Evolutionary conservation across 1,284 basidiomycete genomes (phyloP).

Genomic region (Moesziomyces parantarcticus): DNA sequence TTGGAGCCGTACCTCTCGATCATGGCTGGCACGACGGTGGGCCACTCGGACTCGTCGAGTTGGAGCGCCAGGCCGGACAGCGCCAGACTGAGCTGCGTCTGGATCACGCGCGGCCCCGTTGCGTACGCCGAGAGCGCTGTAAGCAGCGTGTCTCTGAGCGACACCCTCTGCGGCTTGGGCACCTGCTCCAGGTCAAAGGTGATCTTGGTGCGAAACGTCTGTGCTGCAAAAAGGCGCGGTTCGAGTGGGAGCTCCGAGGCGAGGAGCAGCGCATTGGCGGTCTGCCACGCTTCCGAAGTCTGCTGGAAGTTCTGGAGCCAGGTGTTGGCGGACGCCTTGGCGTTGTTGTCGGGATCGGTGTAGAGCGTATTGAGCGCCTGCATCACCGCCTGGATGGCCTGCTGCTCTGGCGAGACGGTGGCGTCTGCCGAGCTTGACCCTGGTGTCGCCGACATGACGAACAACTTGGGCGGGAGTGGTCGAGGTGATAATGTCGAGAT

Average conservation of each 20-base stretch:
- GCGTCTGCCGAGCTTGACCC: conserved; percentile 23
- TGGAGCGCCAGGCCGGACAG: conserved; percentile 91
- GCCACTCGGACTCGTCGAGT: conserved; percentile 80
- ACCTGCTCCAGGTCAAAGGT: conserved; percentile 95
- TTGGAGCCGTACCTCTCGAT: conserved; percentile 87
- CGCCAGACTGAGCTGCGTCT: conserved; percentile 89
- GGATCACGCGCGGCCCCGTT: conserved; percentile 85
- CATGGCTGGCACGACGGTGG: conserved; percentile 81
- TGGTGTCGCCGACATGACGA: conserved; percentile 22
- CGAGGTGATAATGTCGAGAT: background rate
- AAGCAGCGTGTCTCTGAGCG: conserved; percentile 87
- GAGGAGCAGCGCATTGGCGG: conserved; percentile 88
- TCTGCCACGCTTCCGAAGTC: conserved; percentile 90
- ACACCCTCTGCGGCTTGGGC: conserved; percentile 76
- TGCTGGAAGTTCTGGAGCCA: conserved; percentile 69
- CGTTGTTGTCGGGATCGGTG: conserved; percentile 78
- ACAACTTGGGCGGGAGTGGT: background rate
- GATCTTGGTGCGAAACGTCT: conserved; percentile 95
- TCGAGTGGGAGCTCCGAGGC: conserved; percentile 81
- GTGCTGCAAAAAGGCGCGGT: conserved; percentile 92
- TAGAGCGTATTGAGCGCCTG: conserved; percentile 72
- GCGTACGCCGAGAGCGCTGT: conserved; percentile 75
- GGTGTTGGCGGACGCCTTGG: conserved; percentile 75
- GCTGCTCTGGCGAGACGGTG: conserved; percentile 20
- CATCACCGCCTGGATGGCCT: conserved; percentile 66